Evolutionary conservation across 179 eudicot genomes (phyloP), one percentile per base, ranked within the genome.

Genomic region (Camellia oleifera): DNA sequence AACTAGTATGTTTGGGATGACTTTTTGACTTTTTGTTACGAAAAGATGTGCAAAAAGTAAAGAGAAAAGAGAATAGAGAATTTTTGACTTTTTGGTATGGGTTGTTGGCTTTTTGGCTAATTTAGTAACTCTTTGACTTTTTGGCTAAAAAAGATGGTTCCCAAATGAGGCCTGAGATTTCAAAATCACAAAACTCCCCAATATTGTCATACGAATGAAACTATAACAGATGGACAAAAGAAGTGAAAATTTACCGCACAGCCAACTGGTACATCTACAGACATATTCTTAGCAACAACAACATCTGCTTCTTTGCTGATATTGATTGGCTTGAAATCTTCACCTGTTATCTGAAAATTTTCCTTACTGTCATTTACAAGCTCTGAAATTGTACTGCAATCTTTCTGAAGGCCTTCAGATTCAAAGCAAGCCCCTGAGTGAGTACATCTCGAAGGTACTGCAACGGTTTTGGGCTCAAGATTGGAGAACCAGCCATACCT

Each of bases 401-500:
- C 81, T 72, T 78, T 83, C 20, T 77, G 78, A 32, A 60, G 71
- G 46, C 53, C 73, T 65, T 68, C 78, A 79, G 86, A 72, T 67
- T 78, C 74, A 68, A 46, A 69, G 58, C 77, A 44, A 76, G 70
- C 54, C 69, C 68, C 83, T n/a, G n/a, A 61, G 42, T 20, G 46
- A 67, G 74, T 52, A 79, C 81, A 46, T 77, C 26, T 56, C 70
- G 81, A 75, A 82, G 80, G 82, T 26, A 18, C 69, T 62, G 45
- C 74, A 45, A n/a, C 18, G 32, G 70, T 77, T 75, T 64, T 17
- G n/a, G 73, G 75, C 79, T 85, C 84, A 83, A 78, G 82, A 76
- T 79, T 66, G 60, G 81, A 80, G 79, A 86, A 82, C 99, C 99
- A 97, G 78, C 97, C 98, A 84, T 94, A 97, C 87, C 99, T 94